Evolutionary conservation across 225 moss, liverwort and hornwort species (phyloP), one percentile per base, ranked within the genome.

Genomic region (Polytrichum formosum): DNA sequence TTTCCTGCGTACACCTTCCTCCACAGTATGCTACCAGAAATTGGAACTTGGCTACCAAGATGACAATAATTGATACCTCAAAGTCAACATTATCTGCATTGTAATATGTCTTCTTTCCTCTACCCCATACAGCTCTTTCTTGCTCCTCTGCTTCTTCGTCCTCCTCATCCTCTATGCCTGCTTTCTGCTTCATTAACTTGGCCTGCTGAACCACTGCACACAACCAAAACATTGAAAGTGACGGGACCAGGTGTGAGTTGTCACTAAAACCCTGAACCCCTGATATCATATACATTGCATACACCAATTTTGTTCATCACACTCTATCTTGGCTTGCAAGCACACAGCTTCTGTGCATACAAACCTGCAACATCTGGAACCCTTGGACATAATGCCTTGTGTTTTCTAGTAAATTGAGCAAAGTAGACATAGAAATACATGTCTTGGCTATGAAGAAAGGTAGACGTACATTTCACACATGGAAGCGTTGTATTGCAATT

Each of bases 11-110:
- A 46, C 3, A 2, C 46, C 46, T 46, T 46, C 46, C 46, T 46
- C 46, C 13, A 46, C 46, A 4, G 4, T 46, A 13, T 16, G 7
- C 16, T 16, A 16, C 16, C 16, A 46, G 46, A 46, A 16, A 46
- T 46, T 46, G 46, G 3, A 13, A 46, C 46, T 13, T 46, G 4
- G 46, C 46, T 13, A 16, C 10, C 13, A 46, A 46, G 46, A 9
- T 46, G 16, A 46, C 46, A 46, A 4, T 46, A 46, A 46, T 46
- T 13, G 46, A 27, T 68, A 95, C 91, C 95, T 98, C 97, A 67
- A 78, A 94, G 78, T 94, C 90, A 6, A 94, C 88, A 78, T 85
- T 94, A 59, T 98, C 97, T 26, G 94, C 97, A 35, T 76, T 91
- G 56, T 94, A 98, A 59, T 98, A 98, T 3, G 81, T 67, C 71